Percentiles rank a stretch among this genome's conserved stretches.
Conservation (phyloP, 345 rosid species). For the Pseudoturritis turrita region DNA sequence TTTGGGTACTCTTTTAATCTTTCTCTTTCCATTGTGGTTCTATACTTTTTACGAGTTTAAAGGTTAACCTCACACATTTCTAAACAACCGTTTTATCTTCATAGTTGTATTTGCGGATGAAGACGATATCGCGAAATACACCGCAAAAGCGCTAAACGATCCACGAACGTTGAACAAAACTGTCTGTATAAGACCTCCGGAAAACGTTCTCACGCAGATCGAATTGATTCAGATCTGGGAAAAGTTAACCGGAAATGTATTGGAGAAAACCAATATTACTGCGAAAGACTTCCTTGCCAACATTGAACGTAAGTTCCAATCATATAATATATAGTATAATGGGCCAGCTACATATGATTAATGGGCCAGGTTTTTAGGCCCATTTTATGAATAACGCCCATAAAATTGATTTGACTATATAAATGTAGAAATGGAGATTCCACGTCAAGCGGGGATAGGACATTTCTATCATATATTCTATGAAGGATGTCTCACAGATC, state of each 20-base stretch:
- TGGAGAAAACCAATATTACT: conserved; percentile 43
- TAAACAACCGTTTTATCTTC: neutral
- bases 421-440: conserved; percentile 50
- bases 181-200: conserved; percentile 46
- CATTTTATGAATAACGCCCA: neutral
- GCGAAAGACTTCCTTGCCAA: conserved; percentile 52
- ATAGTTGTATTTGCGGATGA: conserved; percentile 62
- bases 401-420: neutral
- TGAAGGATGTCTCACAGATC: conserved; percentile 75
- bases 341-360: neutral
- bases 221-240: conserved; percentile 71
- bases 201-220: conserved; percentile 54
- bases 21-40: neutral
- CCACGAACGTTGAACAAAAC: conserved; percentile 69
- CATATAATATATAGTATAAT: too few relatives aligned
- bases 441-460: conserved; percentile 57
- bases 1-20: neutral
- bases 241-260: conserved; percentile 41
- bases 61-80: neutral
- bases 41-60: neutral
- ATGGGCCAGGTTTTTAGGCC: neutral
- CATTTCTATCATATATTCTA: conserved; percentile 83
- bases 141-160: conserved; percentile 65
- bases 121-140: conserved; percentile 59
- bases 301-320: conserved; percentile 45